Conservation (phyloP, 257 asterid species). For the Anisodus tanguticus region DNA sequence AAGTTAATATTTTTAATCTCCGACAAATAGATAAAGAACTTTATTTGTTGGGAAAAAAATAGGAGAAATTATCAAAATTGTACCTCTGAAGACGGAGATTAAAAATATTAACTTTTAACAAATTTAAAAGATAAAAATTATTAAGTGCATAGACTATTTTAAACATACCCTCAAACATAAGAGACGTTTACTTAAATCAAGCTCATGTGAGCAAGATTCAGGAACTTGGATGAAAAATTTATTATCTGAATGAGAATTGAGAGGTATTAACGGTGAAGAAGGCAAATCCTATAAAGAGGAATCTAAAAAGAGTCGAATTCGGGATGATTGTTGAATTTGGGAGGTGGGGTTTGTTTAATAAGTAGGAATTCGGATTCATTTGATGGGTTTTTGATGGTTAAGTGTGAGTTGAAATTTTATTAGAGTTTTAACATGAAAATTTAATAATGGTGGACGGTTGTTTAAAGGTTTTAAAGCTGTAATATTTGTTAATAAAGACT, state of each 20-base stretch:
- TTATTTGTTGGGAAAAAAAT: too few relatives aligned
- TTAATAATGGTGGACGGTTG: too few relatives aligned
- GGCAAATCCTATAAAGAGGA: conserved; percentile 95
- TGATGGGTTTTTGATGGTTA: conserved; percentile 59
- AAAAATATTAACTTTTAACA: too few relatives aligned
- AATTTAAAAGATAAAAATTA: too few relatives aligned
- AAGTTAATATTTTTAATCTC: too few relatives aligned
- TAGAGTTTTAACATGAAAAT: neutral
- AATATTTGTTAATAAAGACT: too few relatives aligned
- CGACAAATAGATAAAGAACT: too few relatives aligned
- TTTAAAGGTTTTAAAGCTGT: too few relatives aligned
- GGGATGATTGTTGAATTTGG: conserved; percentile 63
- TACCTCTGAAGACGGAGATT: too few relatives aligned
- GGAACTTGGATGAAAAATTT: conserved; percentile 41
- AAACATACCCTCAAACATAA: too few relatives aligned
- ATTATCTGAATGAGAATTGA: conserved; percentile 26
- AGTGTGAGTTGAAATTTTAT: neutral
- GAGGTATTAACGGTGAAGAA: conserved; percentile 47
- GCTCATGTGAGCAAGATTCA: conserved; percentile 36
- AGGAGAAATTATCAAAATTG: too few relatives aligned
- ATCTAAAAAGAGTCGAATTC: conserved; percentile 78
- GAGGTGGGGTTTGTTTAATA: conserved; percentile 70
- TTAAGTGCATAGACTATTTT: too few relatives aligned
- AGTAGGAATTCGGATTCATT: conserved; percentile 61
- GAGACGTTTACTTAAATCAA: conserved; percentile 39